Evolutionary conservation across 139 green algal genomes (phyloP).

Genomic region (Astrephomene gubernaculifera): DNA sequence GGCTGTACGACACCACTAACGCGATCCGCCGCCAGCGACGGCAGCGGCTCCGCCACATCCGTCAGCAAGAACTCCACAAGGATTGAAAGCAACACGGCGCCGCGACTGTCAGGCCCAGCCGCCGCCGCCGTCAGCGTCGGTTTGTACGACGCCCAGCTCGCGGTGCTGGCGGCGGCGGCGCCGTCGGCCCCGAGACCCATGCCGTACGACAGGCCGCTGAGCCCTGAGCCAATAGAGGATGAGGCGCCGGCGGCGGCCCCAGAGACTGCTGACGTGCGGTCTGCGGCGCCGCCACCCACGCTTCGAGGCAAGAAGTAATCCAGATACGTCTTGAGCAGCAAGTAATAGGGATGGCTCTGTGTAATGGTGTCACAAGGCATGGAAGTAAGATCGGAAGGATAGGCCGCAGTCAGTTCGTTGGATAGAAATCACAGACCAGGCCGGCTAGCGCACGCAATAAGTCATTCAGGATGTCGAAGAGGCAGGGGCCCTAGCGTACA

Average conservation of each 20-base stretch:
- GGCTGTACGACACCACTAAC: not conserved
- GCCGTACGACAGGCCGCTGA: not conserved
- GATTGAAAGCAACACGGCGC: conserved; percentile 67
- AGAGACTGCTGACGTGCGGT: not conserved
- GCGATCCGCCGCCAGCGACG: conserved; percentile 16
- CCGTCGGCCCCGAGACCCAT: not conserved
- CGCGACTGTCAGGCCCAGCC: conserved; percentile 15
- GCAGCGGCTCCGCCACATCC: conserved; percentile 75
- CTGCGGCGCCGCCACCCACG: not conserved
- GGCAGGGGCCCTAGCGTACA: too few relatives aligned
- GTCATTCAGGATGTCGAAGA: too few relatives aligned
- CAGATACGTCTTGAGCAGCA: conserved; percentile 74
- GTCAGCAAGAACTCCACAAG: conserved; percentile 88
- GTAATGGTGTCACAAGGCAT: not conserved
- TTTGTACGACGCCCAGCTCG: not conserved
- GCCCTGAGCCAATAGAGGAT: not conserved
- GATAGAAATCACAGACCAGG: too few relatives aligned
- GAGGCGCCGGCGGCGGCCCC: not conserved
- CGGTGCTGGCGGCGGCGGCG: not conserved
- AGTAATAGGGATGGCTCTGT: conserved; percentile 72
- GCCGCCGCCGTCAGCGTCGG: conserved; percentile 30
- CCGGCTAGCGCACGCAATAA: too few relatives aligned
- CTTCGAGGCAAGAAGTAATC: conserved; percentile 71
- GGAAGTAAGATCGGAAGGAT: not conserved
- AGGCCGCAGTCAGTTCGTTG: too few relatives aligned